phyloP scores from a whole-genome alignment of 2,329 filamentous ascomycete species.

The Zarea fungicola region DNA sequence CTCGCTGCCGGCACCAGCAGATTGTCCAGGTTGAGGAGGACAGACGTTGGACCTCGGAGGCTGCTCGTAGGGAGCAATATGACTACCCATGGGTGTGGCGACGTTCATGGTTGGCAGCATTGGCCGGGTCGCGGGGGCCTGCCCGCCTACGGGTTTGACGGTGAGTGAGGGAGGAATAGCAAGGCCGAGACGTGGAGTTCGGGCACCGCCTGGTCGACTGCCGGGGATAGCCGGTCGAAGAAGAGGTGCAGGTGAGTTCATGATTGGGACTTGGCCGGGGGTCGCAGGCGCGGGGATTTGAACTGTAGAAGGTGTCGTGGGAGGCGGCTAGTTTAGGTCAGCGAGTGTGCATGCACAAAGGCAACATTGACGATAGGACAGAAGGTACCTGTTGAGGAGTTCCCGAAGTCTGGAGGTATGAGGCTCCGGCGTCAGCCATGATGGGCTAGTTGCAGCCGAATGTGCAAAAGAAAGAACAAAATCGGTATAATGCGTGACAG shows the following conservation, averaged over 20 bases:
- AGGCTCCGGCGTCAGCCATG: slow-evolving; percentile 23
- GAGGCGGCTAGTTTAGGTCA: slow-evolving; percentile 3
- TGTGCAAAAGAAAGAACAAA: not conserved
- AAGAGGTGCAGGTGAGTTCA: slow-evolving; percentile 74
- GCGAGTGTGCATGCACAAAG: not conserved
- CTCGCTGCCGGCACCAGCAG: slow-evolving; percentile 73
- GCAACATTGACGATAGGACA: not conserved
- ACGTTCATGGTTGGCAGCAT: slow-evolving; percentile 75
- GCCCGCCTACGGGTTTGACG: slow-evolving; percentile 59
- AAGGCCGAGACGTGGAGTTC: slow-evolving; percentile 74
- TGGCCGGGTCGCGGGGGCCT: slow-evolving; percentile 36
- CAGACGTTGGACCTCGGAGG: slow-evolving; percentile 45
- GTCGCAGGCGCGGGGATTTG: slow-evolving; percentile 24
- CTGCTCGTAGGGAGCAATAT: slow-evolving; percentile 65
- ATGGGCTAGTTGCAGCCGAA: slow-evolving; percentile 15
- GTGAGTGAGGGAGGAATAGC: slow-evolving; percentile 86
- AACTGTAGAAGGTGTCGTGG: slow-evolving; percentile 18
- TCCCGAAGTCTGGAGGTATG: slow-evolving; percentile 17
- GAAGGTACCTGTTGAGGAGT: slow-evolving; percentile 14
- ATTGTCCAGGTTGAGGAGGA: slow-evolving; percentile 51
- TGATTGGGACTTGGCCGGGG: slow-evolving; percentile 44
- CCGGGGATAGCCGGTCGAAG: slow-evolving; percentile 79
- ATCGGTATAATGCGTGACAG: not conserved
- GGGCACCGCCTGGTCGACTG: slow-evolving; percentile 54
- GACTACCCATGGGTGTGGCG: slow-evolving; percentile 82